phyloP scores from a whole-genome alignment of 208 protist genomes.

The Crithidia brevicula region DNA sequence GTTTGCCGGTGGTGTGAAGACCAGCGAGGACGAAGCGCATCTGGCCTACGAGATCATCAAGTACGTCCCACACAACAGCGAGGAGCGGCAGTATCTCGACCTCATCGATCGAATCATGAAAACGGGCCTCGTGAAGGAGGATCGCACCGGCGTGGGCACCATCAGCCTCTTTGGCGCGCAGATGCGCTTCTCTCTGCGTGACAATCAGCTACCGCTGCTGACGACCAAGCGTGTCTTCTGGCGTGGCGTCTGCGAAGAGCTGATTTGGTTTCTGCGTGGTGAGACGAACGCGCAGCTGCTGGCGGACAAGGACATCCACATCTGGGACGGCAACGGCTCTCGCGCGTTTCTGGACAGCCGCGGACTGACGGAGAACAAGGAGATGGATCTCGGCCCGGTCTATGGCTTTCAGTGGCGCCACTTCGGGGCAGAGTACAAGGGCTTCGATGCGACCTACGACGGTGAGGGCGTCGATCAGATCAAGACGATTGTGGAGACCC shows the following conservation, averaged over 20 bases:
- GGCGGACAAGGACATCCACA: conserved; percentile 93
- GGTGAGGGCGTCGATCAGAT: conserved; percentile 98
- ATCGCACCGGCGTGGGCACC: conserved; percentile 97
- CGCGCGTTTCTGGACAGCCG: conserved; percentile 96
- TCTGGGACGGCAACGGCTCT: conserved; percentile 98
- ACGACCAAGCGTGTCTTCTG: conserved; percentile 99
- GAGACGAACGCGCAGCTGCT: conserved; percentile 95
- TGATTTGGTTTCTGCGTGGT: conserved; percentile 98
- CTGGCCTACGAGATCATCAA: conserved; percentile 72
- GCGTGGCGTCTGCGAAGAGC: conserved; percentile 97
- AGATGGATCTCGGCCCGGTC: conserved; percentile 98
- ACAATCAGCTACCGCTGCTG: conserved; percentile 95
- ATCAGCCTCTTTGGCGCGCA: conserved; percentile 95
- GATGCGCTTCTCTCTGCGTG: conserved; percentile 97
- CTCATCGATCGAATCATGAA: conserved; percentile 86
- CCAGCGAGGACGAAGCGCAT: conserved; percentile 29
- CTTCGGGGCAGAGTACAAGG: conserved; percentile 96
- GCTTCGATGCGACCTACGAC: conserved; percentile 88
- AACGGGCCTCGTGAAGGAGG: conserved; percentile 78
- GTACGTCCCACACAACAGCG: conserved; percentile 79
- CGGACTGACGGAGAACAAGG: conserved; percentile 91
- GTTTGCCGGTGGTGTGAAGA: conserved; percentile 32
- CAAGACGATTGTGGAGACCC: conserved; percentile 86
- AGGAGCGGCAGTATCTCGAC: conserved; percentile 95
- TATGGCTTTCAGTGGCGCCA: conserved; percentile 99